Base-by-base conservation (phyloP, 352 stramenopile genomes). In the Elongisporangium anandrum region DNA sequence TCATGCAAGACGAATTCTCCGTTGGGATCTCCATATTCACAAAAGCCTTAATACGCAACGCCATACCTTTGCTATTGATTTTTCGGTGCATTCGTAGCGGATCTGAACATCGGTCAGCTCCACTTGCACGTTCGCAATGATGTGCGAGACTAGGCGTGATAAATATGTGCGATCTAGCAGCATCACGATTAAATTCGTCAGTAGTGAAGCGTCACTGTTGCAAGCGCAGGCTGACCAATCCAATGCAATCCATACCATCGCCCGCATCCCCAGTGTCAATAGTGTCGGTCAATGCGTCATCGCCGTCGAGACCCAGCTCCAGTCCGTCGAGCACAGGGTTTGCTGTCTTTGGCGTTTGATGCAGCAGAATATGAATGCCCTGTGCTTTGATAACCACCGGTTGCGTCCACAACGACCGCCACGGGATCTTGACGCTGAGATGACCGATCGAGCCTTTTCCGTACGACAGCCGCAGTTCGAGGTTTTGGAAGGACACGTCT, bases 91-190 rank as follows among this genome's bases (percentile, higher is more conserved):
- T 62, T 95, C 85, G 56, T 94, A 95, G 47, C 84, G 85, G 34
- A 95, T 63, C 68, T 93, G 74, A 26, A 95, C 81, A 57, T 94
- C 81, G 39, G 73, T 73, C 21, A 94, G 64, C 56, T 95, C 87
- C 26, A 95, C 90, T 60, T 95, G 85, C 12, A 95, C 81, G 63
- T 95, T 95, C 49, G 79, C 71, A 58, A 95, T 89, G 58, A 95
- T 92, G 58, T 92, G 84, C 13, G 83, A 80, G 22, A 95, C 82
- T 52, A 95, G 52, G 54, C 80, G 73, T 26, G 85, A 94, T 13
- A 95, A 61, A 65, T 95, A 95, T 29, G 87, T 92, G 48, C 85
- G 74, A 61, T 93, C 84, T 87, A 17, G 34, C 6, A 10, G 26
- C 12, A 38, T 38, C 7, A 38, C 26, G 26, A 1, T n/a, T n/a